Base-by-base conservation (phyloP, 2,329 filamentous ascomycete species). In the Cladophialophora chaetospira region DNA sequence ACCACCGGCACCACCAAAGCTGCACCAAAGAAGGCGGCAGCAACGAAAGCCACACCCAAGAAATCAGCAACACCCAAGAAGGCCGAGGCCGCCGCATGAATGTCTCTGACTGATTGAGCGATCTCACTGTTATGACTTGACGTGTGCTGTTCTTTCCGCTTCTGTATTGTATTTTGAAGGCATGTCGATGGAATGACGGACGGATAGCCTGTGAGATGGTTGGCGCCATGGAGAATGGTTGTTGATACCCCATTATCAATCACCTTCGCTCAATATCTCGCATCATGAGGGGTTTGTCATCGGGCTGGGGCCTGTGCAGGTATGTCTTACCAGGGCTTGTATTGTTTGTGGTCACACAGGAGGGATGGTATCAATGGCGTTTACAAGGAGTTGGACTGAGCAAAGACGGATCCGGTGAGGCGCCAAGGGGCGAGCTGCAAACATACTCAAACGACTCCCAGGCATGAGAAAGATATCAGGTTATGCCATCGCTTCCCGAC, bases 1-100 rank as follows among this genome's bases (percentile, higher is more conserved):
- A 57, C 61, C 15, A 77, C 79, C 46, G 73, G 75, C 42, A 74
- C 78, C 38, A 76, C 76, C 33, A 72, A 77, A 40, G 79, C 79
- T 45, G 72, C 76, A 29, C 70, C 73, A 10, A 78, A 79, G 71
- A 71, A 73, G 8, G 68, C 73, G 3, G 67, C 78, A 21, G 71
- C 72, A 26, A 76, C 75, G 67, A 72, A 73, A 59, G 71, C 73
- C 66, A 74, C 78, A 46, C 70, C 79, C 4, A 68, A 75, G 63
- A 79, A 78, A 69, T 71, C 73, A 26, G 63, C 69, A 6, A 62
- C 73, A 10, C 56, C 71, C 9, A 77, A 76, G 71, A 77, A 76
- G 67, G 67, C 73, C 48, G 69, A 65, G 33, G 56, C 58, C 10
- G 53, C 63, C 38, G 56, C 65, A 65, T 65, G 65, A 63, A 50